Percentiles rank a stretch among this genome's conserved stretches.
phyloP scores from a whole-genome alignment of 352 stramenopile species.

The Pythium sp. region DNA sequence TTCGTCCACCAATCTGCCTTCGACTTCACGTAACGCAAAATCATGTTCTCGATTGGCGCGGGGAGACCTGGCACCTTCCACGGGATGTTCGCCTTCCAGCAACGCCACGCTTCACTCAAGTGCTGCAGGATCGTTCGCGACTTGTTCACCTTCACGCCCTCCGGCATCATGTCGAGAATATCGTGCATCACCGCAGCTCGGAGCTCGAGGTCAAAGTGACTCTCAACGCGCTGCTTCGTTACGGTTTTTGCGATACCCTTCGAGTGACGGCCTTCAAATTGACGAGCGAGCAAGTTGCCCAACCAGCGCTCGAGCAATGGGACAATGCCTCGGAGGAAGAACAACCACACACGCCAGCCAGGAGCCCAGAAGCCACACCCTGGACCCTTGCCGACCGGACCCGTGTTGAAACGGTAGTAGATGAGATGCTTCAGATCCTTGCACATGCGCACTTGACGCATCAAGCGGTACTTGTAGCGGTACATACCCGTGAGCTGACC shows the following conservation, averaged over 20 bases:
- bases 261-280: conserved; percentile 99
- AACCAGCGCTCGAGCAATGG: conserved; percentile 98
- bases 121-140: conserved; percentile 97
- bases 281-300: conserved; percentile 97
- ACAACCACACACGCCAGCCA: conserved; percentile 99
- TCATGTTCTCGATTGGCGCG: conserved; percentile 99
- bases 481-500: conserved; percentile 99
- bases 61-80: conserved; percentile 99
- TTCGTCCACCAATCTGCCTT: conserved; percentile 99
- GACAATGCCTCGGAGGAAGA: conserved; percentile 99
- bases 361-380: conserved; percentile 99
- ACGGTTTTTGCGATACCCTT: conserved; percentile 99
- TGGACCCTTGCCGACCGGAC: conserved; percentile 98
- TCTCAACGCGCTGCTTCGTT: conserved; percentile 99
- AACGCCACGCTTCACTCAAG: conserved; percentile 98
- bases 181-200: conserved; percentile 99
- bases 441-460: conserved; percentile 98
- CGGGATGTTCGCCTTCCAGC: conserved; percentile 99
- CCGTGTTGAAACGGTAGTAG: conserved; percentile 99
- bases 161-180: conserved; percentile 99
- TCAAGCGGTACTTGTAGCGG: conserved; percentile 98
- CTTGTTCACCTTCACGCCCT: conserved; percentile 99
- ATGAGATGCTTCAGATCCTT: conserved; percentile 99
- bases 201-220: conserved; percentile 99
- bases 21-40: conserved; percentile 99